These are phyloP conservation scores for Trametes cingulata DNA, from an alignment of 768 basidiomycete genomes.

Conservation along the genomic window DNA sequence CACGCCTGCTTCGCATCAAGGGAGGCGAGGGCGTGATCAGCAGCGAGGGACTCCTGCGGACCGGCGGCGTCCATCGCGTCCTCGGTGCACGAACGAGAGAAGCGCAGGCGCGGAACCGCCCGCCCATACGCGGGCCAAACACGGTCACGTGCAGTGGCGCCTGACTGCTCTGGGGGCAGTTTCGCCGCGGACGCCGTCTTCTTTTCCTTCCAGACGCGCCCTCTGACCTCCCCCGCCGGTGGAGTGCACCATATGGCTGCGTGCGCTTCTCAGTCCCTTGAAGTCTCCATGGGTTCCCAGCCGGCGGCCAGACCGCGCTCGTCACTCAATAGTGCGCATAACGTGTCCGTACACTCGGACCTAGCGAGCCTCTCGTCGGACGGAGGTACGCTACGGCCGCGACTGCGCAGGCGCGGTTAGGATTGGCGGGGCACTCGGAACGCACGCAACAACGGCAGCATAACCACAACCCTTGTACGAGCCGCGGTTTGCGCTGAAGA, in stretches of 20 bases:
- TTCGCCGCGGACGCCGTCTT: background rate
- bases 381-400: too few relatives aligned
- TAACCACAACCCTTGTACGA: too few relatives aligned
- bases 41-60: background rate
- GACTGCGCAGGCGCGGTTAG: too few relatives aligned
- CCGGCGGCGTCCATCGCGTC: constrained; percentile 8
- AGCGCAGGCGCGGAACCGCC: background rate
- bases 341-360: background rate
- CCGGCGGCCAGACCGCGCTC: background rate
- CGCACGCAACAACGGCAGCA: too few relatives aligned
- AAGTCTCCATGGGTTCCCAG: background rate
- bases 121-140: background rate
- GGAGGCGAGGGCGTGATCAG: background rate
- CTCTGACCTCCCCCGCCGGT: constrained; percentile 4
- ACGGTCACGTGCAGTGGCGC: constrained; percentile 15
- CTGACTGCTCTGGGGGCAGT: background rate
- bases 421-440: too few relatives aligned
- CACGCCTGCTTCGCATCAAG: background rate
- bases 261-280: background rate
- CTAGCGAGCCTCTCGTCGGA: background rate
- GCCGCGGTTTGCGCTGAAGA: too few relatives aligned
- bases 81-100: background rate
- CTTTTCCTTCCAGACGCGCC: background rate
- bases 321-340: too few relatives aligned
- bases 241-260: background rate